These are phyloP conservation scores for Sporothrix variecibatus DNA, from an alignment of 2,329 filamentous ascomycete species.

Conservation along the genomic window DNA sequence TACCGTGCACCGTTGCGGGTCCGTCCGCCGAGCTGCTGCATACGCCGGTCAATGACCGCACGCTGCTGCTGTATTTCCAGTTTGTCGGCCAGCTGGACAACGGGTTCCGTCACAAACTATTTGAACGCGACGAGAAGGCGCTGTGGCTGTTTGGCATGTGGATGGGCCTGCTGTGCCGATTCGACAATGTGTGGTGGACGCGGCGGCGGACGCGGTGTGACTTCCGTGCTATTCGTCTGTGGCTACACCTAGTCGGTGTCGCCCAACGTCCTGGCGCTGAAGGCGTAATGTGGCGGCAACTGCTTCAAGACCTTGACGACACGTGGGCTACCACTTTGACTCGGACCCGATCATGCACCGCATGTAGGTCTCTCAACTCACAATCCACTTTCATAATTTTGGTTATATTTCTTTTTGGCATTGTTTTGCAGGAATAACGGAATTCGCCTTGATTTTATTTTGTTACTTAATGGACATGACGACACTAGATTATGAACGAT, in stretches of 20 bases:
- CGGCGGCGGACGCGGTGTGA: constrained; percentile 32
- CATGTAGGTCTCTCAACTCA: background rate
- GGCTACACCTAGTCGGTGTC: constrained; percentile 32
- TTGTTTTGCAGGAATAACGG: background rate
- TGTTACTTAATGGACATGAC: background rate
- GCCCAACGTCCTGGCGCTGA: constrained; percentile 27
- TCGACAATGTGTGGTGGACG: constrained; percentile 32
- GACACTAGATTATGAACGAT: background rate
- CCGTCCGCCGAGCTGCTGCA: constrained; percentile 30
- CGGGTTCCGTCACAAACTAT: constrained; percentile 30
- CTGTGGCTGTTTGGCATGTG: constrained; percentile 36
- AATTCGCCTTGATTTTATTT: background rate
- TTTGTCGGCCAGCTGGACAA: constrained; percentile 31
- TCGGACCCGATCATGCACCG: constrained; percentile 22
- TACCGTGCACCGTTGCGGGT: constrained; percentile 32
- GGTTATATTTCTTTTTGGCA: background rate
- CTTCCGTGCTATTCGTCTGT: constrained; percentile 33
- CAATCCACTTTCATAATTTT: background rate
- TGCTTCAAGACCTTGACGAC: constrained; percentile 31
- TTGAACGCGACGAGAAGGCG: constrained; percentile 31
- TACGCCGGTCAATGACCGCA: constrained; percentile 25
- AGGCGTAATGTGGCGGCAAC: constrained; percentile 30
- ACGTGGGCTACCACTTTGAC: constrained; percentile 32
- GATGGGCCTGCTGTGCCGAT: constrained; percentile 35
- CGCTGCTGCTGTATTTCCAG: constrained; percentile 32